Conservation (phyloP, 306 rosid genomes). For the Dryas octopetala region DNA sequence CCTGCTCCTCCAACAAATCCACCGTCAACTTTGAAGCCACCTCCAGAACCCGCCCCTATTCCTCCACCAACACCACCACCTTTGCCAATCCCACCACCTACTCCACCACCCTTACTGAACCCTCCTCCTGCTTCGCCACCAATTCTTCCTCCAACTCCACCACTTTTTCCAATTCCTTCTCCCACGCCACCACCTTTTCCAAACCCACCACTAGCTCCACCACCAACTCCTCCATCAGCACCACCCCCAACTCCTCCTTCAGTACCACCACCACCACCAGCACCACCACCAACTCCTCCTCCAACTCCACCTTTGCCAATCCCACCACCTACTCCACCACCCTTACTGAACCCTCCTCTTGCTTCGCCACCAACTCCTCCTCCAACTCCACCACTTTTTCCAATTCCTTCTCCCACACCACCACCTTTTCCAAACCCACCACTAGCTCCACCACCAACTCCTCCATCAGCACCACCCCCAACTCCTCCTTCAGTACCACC, state of each 20-base stretch:
- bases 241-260: constrained; percentile 25
- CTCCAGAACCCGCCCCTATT: constrained; percentile 16
- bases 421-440: neutral
- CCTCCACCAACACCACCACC: constrained; percentile 30
- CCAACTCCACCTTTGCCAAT: constrained; percentile 4
- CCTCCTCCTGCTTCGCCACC: constrained; percentile 17
- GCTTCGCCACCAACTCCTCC: neutral
- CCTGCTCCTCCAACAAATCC: constrained; percentile 21
- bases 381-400: constrained; percentile 17
- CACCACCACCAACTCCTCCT: constrained; percentile 19
- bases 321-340: constrained; percentile 28
- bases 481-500: neutral
- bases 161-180: constrained; percentile 15
- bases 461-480: constrained; percentile 16
- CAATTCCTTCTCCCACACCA: constrained; percentile 9
- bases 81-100: constrained; percentile 17
- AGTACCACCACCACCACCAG: constrained; percentile 12
- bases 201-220: neutral
- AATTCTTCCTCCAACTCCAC: neutral
- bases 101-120: constrained; percentile 22
- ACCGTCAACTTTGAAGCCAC: constrained; percentile 16
- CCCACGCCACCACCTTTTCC: constrained; percentile 2
- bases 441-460: neutral
- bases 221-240: neutral
- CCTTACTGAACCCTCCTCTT: constrained; percentile 19